Evolutionary conservation across 148 eudicot genomes (phyloP), one percentile per base, ranked within the genome.

Genomic region (Diospyros kaki): DNA sequence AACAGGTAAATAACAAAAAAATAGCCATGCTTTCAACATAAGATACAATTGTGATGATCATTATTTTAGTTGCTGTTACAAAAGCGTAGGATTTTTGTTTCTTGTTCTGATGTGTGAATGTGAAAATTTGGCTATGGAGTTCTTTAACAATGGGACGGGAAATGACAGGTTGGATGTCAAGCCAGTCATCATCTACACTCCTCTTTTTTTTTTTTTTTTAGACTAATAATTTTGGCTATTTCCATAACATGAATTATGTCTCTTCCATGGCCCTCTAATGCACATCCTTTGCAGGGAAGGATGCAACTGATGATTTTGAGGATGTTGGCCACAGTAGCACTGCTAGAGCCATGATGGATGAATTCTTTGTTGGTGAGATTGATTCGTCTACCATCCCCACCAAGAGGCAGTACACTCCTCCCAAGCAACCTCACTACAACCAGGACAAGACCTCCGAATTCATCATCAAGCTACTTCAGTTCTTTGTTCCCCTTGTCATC

Each of bases 291-390:
- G 65, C 86, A 88, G 92, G 89, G 43, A 88, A 88, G 80, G 92
- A 88, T 77, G 92, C 92, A 13, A 88, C 92, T 5, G 84, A 84
- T 77, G 92, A 86, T 64, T 88, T 88, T 60, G 86, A 83, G 81
- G 91, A 84, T 68, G 87, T 88, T 3, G 91, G 91, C 48, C 91
- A 88, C 65, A 88, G 91, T 77, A 81, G 76, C 73, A 85, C 81
- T 1, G 91, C 91, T 4, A 84, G 83, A 75, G 87, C 91, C 12
- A 88, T 81, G 85, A 80, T 88, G 91, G 91, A 80, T 53, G 91
- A 86, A 58, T 71, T 77, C 79, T 77, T 68, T 17, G 78, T 87
- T 9, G 93, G 93, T 9, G 78, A 82, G 64, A 79, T 89, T 50
- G 85, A 89, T 17, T 14, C 75, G 8, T 72, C 86, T 2, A 89